Evolutionary conservation across 352 stramenopile species (phyloP).

Genomic region (Pythium insidiosum): DNA sequence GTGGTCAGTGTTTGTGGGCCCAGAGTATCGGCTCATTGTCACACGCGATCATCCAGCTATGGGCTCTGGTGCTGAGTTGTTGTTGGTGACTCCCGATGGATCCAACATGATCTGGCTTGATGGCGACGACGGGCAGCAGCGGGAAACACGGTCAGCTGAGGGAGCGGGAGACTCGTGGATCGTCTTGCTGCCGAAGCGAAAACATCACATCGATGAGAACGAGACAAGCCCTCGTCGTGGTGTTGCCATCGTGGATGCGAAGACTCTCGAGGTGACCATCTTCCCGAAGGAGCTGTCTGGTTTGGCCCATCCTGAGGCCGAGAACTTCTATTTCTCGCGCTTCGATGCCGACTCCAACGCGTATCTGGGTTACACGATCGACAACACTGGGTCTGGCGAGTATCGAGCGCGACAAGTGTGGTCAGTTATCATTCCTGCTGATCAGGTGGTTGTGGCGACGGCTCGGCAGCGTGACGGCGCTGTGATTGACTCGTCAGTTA

Average conservation of each 20-base stretch:
- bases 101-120: slow-evolving; percentile 66
- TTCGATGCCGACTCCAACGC: slow-evolving; percentile 37
- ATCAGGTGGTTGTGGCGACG: slow-evolving; percentile 44
- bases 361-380: slow-evolving; percentile 52
- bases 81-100: too few species aligned
- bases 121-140: slow-evolving; percentile 43
- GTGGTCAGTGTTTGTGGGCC: slow-evolving; percentile 62
- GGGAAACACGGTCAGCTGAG: slow-evolving; percentile 25
- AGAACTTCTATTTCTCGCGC: slow-evolving; percentile 79
- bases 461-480: slow-evolving; percentile 51
- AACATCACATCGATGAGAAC: slow-evolving; percentile 62
- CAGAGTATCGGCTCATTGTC: slow-evolving; percentile 66
- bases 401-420: slow-evolving; percentile 52
- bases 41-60: slow-evolving; percentile 72
- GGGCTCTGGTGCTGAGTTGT: slow-evolving; percentile 56
- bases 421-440: slow-evolving; percentile 56
- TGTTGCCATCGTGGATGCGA: slow-evolving; percentile 45
- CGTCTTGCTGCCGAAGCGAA: slow-evolving; percentile 67
- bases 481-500: slow-evolving; percentile 71
- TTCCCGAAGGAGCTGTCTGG: slow-evolving; percentile 33
- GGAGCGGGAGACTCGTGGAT: slow-evolving; percentile 29
- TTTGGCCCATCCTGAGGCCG: slow-evolving; percentile 38
- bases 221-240: slow-evolving; percentile 36
- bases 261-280: slow-evolving; percentile 46
- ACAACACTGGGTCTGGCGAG: slow-evolving; percentile 14